Percentiles rank a stretch among this genome's conserved stretches.
These are phyloP conservation scores for Nemophila menziesii DNA, from an alignment of 257 asterid genomes.

Conservation along the genomic window DNA sequence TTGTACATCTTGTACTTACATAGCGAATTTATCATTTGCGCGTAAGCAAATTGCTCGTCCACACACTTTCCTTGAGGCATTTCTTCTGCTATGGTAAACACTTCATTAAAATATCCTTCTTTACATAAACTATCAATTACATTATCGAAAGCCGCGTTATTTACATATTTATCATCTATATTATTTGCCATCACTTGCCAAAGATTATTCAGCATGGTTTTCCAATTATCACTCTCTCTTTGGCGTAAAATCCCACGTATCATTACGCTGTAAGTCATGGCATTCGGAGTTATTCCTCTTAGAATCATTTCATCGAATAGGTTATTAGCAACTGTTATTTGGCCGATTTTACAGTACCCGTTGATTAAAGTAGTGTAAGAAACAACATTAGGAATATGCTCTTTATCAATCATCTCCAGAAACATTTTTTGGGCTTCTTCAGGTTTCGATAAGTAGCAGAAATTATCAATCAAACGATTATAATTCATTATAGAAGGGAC, in stretches of 20 bases:
- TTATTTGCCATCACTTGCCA: constrained; percentile 53
- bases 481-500: constrained; percentile 73
- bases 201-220: constrained; percentile 24
- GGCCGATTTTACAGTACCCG: constrained; percentile 56
- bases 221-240: constrained; percentile 43
- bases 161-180: constrained; percentile 28
- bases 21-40: constrained; percentile 64
- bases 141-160: constrained; percentile 53
- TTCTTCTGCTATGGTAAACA: constrained; percentile 54
- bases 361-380: constrained; percentile 59
- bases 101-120: constrained; percentile 68
- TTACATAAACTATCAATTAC: constrained; percentile 56
- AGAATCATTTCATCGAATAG: constrained; percentile 9
- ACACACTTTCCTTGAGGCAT: constrained; percentile 69
- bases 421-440: constrained; percentile 50
- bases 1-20: constrained; percentile 60
- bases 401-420: constrained; percentile 44
- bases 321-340: constrained; percentile 30
- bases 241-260: constrained; percentile 36
- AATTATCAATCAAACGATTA: constrained; percentile 58
- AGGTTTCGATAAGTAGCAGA: constrained; percentile 32
- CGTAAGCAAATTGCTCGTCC: constrained; percentile 51
- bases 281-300: constrained; percentile 33
- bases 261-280: constrained; percentile 46
- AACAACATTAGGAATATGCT: constrained; percentile 55